Evolutionary conservation across 2,329 filamentous ascomycete genomes (phyloP), one percentile per base, ranked within the genome.

Genomic region (Elsinoe arachidis): DNA sequence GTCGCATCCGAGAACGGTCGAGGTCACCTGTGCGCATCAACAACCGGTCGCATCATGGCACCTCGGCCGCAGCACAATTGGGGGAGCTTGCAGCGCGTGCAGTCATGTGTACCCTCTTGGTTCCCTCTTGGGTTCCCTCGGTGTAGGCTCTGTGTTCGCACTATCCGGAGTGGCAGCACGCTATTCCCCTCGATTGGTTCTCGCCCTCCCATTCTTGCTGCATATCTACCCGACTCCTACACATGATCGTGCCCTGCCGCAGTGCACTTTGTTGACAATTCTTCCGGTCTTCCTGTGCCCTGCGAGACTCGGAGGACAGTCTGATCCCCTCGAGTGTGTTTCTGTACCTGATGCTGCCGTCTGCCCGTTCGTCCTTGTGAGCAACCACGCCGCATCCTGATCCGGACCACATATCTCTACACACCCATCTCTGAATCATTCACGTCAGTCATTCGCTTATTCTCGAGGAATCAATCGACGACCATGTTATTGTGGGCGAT

Each of bases 141-240:
- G 23, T 26, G 3, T 26, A 26, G 23, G 23, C 23, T 3, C 23
- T 26, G 23, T 26, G 23, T 26, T 26, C 26, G 26, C 26, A 30
- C 26, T 30, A 30, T 30, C 7, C 26, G 9, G 35, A 21, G 44
- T 34, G 26, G 14, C 30, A 33, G 26, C 41, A 41, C 39, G 33
- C 54, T 47, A 56, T 37, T 26, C 39, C 12, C 12, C 54, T 47
- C 54, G 39, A 56, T 56, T 56, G 54, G 54, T 37, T 43, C 39
- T 47, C n/a, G 54, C 15, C n/a, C 12, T 23, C 17, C 41, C 39
- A 35, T 56, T 56, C 34, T 26, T 17, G 54, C 54, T 56, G 39
- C 39, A 46, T 56, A 46, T 49, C 39, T 56, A 46, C 54, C 54
- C 54, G 54, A 56, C 43, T 33, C 54, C 54, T 47, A 56, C 54